phyloP scores from a whole-genome alignment of 2,329 filamentous ascomycete species.

The Ophiocordyceps polyrhachis-furcata region DNA sequence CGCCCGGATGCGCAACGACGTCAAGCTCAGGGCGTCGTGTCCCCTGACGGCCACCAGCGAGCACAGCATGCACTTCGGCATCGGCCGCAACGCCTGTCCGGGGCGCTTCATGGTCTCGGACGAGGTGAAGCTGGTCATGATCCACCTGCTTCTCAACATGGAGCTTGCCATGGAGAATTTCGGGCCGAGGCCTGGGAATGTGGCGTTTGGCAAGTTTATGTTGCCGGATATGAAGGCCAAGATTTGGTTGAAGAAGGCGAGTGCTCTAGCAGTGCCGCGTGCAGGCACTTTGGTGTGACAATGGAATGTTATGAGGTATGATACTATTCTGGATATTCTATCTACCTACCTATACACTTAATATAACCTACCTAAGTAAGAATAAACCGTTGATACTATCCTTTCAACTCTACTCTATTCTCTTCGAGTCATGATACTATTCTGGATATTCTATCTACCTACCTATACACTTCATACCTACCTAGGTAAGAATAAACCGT shows the following conservation, averaged over 20 bases:
- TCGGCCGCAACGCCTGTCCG: slow-evolving; percentile 4
- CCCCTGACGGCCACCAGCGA: slow-evolving; percentile 3
- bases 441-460: too few species aligned
- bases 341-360: too few species aligned
- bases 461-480: too few species aligned
- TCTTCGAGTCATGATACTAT: too few species aligned
- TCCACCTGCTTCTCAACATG: slow-evolving; percentile 3
- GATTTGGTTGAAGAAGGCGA: slow-evolving; percentile 3
- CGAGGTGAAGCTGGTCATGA: slow-evolving; percentile 4
- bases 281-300: too few species aligned
- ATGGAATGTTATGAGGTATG: too few species aligned
- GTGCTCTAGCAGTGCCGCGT: not conserved
- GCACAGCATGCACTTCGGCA: slow-evolving; percentile 5
- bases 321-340: too few species aligned
- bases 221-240: slow-evolving; percentile 3
- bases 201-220: slow-evolving; percentile 4
- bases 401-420: too few species aligned
- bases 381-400: too few species aligned
- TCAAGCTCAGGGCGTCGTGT: slow-evolving; percentile 1
- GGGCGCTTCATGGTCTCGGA: slow-evolving; percentile 5
- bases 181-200: slow-evolving; percentile 3
- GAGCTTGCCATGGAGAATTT: slow-evolving; percentile 3
- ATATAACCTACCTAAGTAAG: too few species aligned
- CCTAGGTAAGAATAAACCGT: too few species aligned
- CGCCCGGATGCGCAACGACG: slow-evolving; percentile 3